Base-by-base conservation (phyloP, 1,139 yeast species). In the Yamadazyma dushanensis region DNA sequence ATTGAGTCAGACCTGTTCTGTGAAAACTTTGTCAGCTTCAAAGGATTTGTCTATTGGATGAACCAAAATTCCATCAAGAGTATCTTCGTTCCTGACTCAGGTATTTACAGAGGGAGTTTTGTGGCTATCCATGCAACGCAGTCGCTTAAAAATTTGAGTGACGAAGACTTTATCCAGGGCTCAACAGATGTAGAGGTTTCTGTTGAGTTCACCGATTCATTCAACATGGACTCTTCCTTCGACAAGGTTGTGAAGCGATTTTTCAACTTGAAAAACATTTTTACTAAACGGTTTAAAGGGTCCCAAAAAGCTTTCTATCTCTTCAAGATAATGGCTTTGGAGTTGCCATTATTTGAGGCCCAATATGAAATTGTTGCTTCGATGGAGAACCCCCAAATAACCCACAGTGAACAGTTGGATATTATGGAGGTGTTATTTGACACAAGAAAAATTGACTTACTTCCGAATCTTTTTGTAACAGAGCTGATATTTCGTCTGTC, bases 1-100 rank as follows among this genome's bases (percentile, higher is more conserved):
- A 9, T 24, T 1, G 21, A 29, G 2, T 35, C 43, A 1, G 56
- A 56, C 13, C 43, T 18, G 1, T 45, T 38, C 23, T 40, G 41
- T 21, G 4, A 8, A 2, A 17, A 40, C 11, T 24, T 44, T 14
- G 37, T 38, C 17, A 20, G 10, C 7, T 41, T 74, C 11, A 4
- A 17, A 7, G 18, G 56, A 64, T n/a, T 39, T 46, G 6, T 67
- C 76, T 39, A 24, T 74, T 9, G 45, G 57, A 2, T 78, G 83
- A 82, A 26, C 73, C 9, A 35, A 15, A 34, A 32, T 13, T 10
- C 13, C 14, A 18, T 16, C 15, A 15, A 13, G 3, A 14, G 15
- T 8, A 19, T 31, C 3, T 13, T 17, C 20, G 17, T 26, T 9
- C 38, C 37, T 8, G 24, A 35, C 22, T n/a, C 14, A 9, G 26